Evolutionary conservation across 2,329 filamentous ascomycete species (phyloP), one percentile per base, ranked within the genome.

Genomic region (Neopestalotiopsis rosae): DNA sequence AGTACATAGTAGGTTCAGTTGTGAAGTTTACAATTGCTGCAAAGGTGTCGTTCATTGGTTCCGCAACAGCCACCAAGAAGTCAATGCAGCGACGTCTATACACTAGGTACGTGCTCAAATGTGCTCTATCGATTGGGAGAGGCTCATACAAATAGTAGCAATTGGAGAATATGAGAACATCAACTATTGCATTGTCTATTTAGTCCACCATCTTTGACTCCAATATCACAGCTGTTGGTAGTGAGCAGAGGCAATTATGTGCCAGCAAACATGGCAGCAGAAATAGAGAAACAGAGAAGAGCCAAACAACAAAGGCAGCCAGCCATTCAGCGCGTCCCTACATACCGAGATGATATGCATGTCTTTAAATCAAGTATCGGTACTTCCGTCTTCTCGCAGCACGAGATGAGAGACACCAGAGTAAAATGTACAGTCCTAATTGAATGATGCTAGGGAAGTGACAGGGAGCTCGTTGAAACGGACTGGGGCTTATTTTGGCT

Each of bases 391-490:
- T 52, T 52, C 45, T 38, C 58, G 10, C 38, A 42, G 28, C 28
- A 34, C 13, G 12, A 28, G 42, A 17, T 17, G 20, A 3, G 13
- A 24, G 32, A 58, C 5, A 58, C 45, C 24, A 24, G 28, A 58
- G 45, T 58, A 45, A 20, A 20, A 28, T 28, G 24, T 20, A 30
- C 59, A 62, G 32, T 52, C 20, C 45, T n/a, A 52, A 52, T 38
- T 38, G 34, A 38, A 38, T 34, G 59, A 38, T 34, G 59, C 32
- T 40, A 62, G 59, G 59, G 14, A 52, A 40, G 65, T 49, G 65
- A 38, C 42, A 61, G 56, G 56, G 65, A 67, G 56, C 52, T n/a
- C 32, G 65, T 67, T 67, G 65, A 67, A 67, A 67, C 65, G 56
- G 56, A 67, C 52, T 28, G 52, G 65, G 65, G 59, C 30, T 34